phyloP scores from a whole-genome alignment of 2,329 filamentous ascomycete species.

The Stylonectria norvegica region DNA sequence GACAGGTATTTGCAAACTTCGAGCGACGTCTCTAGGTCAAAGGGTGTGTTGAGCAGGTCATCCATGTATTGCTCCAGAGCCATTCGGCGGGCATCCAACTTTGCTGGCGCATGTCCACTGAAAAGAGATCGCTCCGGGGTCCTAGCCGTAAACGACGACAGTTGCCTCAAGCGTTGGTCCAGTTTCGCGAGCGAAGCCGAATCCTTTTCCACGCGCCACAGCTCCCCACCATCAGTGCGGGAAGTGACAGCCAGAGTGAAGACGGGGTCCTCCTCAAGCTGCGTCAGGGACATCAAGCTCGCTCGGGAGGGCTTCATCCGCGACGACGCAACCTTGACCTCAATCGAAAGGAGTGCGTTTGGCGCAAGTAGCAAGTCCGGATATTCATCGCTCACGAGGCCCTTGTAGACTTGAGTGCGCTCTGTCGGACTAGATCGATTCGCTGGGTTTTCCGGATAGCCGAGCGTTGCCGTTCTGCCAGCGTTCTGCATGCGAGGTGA shows the following conservation, averaged over 20 bases:
- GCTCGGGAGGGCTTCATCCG: constrained; percentile 89
- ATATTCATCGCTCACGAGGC: constrained; percentile 80
- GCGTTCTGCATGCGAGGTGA: constrained; percentile 9
- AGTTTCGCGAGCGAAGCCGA: constrained; percentile 75
- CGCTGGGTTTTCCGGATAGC: constrained; percentile 13
- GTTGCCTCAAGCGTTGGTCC: constrained; percentile 75
- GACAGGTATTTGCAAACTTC: constrained; percentile 86
- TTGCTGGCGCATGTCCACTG: constrained; percentile 87
- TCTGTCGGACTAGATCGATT: constrained; percentile 38
- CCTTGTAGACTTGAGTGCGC: constrained; percentile 63
- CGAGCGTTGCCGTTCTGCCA: constrained; percentile 3
- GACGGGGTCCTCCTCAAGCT: constrained; percentile 86
- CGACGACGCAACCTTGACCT: constrained; percentile 86
- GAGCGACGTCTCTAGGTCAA: constrained; percentile 72
- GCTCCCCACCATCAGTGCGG: constrained; percentile 69
- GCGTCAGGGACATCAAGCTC: constrained; percentile 75
- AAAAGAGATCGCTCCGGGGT: constrained; percentile 85
- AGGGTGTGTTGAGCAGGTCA: constrained; percentile 74
- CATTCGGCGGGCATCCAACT: constrained; percentile 79
- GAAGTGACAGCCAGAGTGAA: constrained; percentile 87
- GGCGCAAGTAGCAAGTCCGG: constrained; percentile 82
- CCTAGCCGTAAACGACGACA: constrained; percentile 66
- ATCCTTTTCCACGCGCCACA: constrained; percentile 96
- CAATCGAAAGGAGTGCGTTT: constrained; percentile 81
- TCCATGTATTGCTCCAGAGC: constrained; percentile 86